Evolutionary conservation across 352 stramenopile species (phyloP).

Genomic region (Pythium biforme): DNA sequence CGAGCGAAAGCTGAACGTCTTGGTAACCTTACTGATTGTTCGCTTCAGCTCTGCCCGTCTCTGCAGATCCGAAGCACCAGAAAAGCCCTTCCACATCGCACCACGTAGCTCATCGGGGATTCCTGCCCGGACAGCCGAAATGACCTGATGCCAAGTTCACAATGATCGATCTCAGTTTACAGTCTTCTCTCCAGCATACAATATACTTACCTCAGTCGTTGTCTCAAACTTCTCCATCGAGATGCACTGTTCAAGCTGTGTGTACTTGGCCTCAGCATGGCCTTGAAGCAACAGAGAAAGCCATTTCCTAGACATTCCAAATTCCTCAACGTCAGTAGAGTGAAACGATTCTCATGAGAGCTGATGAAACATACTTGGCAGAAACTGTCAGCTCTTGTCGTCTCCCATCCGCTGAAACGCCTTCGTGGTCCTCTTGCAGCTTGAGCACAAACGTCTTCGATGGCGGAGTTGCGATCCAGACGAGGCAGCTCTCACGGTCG

Average conservation of each 20-base stretch:
- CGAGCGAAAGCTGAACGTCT: constrained; percentile 39
- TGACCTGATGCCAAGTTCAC: constrained; percentile 37
- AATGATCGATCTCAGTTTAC: not conserved
- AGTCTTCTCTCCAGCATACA: not conserved
- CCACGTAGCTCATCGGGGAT: constrained; percentile 78
- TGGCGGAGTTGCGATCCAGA: constrained; percentile 81
- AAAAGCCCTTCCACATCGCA: constrained; percentile 75
- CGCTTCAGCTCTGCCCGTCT: constrained; percentile 57
- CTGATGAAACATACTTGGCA: constrained; percentile 39
- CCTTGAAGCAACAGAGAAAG: constrained; percentile 65
- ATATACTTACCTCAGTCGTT: constrained; percentile 51
- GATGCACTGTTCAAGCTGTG: constrained; percentile 76
- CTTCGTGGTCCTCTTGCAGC: constrained; percentile 65
- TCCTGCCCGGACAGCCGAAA: constrained; percentile 69
- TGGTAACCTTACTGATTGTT: constrained; percentile 49
- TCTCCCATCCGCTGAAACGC: constrained; percentile 20
- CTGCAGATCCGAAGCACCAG: constrained; percentile 58
- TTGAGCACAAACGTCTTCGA: constrained; percentile 87
- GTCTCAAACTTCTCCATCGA: constrained; percentile 55
- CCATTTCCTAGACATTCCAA: constrained; percentile 51
- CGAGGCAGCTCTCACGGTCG: constrained; percentile 63
- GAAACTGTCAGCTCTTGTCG: constrained; percentile 53
- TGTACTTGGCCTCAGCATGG: constrained; percentile 82
- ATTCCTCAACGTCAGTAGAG: not conserved
- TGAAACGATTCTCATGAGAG: not conserved